These are phyloP conservation scores for Fragilaria crotonensis DNA, from an alignment of 108 stramenopile genomes.

Conservation along the genomic window DNA sequence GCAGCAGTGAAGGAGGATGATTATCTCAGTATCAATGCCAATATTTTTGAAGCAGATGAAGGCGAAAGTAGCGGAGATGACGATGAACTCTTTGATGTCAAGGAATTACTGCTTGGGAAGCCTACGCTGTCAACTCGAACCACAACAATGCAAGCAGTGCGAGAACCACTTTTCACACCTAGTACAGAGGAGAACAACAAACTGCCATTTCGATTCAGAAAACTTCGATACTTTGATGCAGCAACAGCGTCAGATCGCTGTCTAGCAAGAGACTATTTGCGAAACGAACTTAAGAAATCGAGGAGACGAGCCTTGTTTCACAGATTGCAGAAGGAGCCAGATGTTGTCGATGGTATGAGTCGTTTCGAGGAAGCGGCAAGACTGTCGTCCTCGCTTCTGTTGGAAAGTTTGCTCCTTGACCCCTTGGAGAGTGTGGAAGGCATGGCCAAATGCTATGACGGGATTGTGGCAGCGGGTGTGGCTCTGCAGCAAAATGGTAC, in stretches of 20 bases:
- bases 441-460: constrained; percentile 84
- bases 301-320: constrained; percentile 34
- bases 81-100: constrained; percentile 30
- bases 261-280: constrained; percentile 47
- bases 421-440: constrained; percentile 71
- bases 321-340: constrained; percentile 28
- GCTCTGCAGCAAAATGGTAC: constrained; percentile 34
- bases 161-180: constrained; percentile 46
- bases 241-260: constrained; percentile 51
- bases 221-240: constrained; percentile 66
- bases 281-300: constrained; percentile 19
- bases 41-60: constrained; percentile 37
- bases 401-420: constrained; percentile 67
- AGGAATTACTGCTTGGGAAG: constrained; percentile 14
- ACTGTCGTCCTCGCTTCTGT: constrained; percentile 53
- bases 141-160: constrained; percentile 17
- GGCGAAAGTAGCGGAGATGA: constrained; percentile 57
- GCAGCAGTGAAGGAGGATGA: constrained; percentile 24
- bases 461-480: constrained; percentile 73
- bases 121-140: constrained; percentile 10
- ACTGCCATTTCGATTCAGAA: constrained; percentile 74
- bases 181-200: constrained; percentile 32
- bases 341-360: constrained; percentile 7
- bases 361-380: constrained; percentile 12
- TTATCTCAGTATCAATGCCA: constrained; percentile 26